These are phyloP conservation scores for Termitomyces sp. DNA, from an alignment of 768 basidiomycete genomes.

Conservation along the genomic window DNA sequence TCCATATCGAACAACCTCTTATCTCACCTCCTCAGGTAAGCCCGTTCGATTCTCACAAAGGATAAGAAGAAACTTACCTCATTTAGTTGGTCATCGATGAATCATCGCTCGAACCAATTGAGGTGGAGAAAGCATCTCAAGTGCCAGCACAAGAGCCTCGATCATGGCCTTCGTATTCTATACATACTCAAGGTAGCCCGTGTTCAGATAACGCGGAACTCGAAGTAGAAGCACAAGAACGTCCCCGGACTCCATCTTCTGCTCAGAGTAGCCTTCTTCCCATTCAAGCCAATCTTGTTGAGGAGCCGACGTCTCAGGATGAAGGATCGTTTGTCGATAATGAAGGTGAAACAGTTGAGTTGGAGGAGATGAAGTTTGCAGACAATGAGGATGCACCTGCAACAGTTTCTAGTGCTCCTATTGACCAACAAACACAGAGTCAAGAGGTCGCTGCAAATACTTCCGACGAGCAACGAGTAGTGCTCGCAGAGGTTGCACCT, in stretches of 20 bases:
- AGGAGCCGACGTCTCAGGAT: neutral
- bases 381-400: constrained; percentile 7
- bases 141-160: constrained; percentile 7
- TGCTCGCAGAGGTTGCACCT: neutral
- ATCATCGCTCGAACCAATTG: constrained; percentile 11
- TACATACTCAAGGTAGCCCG: constrained; percentile 31
- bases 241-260: constrained; percentile 38
- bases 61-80: neutral
- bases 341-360: constrained; percentile 4
- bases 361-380: constrained; percentile 12
- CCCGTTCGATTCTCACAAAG: neutral
- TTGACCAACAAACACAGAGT: neutral
- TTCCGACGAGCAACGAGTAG: neutral
- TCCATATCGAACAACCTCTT: neutral
- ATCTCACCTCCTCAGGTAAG: constrained; percentile 11
- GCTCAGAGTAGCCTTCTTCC: constrained; percentile 32
- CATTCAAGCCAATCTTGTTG: constrained; percentile 6
- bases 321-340: neutral
- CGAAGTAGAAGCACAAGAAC: constrained; percentile 5
- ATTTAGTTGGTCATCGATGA: constrained; percentile 17
- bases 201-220: constrained; percentile 6
- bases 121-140: neutral
- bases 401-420: neutral
- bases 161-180: constrained; percentile 36
- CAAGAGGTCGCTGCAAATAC: neutral